Percentiles rank a stretch among this genome's conserved stretches.
Evolutionary conservation across 768 basidiomycete species (phyloP).

Genomic region (Trametes cingulata): DNA sequence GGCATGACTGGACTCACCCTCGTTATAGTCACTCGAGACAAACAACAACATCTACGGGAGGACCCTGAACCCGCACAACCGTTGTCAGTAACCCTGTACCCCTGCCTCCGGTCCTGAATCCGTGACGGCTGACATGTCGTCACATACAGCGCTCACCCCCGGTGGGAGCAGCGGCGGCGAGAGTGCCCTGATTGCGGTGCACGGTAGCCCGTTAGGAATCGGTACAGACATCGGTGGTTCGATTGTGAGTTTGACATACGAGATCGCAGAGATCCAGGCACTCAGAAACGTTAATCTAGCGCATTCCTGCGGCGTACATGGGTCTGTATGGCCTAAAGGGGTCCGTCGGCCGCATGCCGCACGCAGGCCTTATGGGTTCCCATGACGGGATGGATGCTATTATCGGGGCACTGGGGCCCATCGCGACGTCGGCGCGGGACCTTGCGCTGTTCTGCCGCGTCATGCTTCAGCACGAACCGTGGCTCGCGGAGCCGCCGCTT

Average conservation of each 20-base stretch:
- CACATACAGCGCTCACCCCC: slow-evolving; percentile 36
- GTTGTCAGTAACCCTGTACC: slow-evolving; percentile 28
- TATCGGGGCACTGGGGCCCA: slow-evolving; percentile 49
- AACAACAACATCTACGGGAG: slow-evolving; percentile 51
- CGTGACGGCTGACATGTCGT: slow-evolving; percentile 5
- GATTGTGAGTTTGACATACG: slow-evolving; percentile 39
- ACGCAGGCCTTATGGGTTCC: slow-evolving; percentile 49
- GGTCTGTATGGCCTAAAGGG: slow-evolving; percentile 80
- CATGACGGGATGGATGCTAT: slow-evolving; percentile 57
- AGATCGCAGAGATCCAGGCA: slow-evolving; percentile 4
- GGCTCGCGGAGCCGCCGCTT: slow-evolving; percentile 47
- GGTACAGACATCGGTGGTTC: slow-evolving; percentile 88
- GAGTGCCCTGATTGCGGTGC: slow-evolving; percentile 73
- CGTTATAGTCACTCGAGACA: slow-evolving; percentile 48
- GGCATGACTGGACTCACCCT: slow-evolving; percentile 15
- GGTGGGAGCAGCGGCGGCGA: slow-evolving; percentile 92
- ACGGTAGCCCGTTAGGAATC: slow-evolving; percentile 78
- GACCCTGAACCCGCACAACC: slow-evolving; percentile 50
- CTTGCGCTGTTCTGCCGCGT: slow-evolving; percentile 48
- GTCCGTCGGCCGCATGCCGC: slow-evolving; percentile 52
- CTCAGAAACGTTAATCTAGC: slow-evolving; percentile 32
- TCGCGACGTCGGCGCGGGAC: slow-evolving; percentile 50
- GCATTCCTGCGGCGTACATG: slow-evolving; percentile 80
- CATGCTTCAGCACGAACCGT: slow-evolving; percentile 48
- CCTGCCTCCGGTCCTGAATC: not conserved